A percentile compares a stretch with the other conserved stretches of the same genome.
Evolutionary conservation across 2,329 filamentous ascomycete genomes (phyloP).

Genomic region (Trichoderma citrinoviride): DNA sequence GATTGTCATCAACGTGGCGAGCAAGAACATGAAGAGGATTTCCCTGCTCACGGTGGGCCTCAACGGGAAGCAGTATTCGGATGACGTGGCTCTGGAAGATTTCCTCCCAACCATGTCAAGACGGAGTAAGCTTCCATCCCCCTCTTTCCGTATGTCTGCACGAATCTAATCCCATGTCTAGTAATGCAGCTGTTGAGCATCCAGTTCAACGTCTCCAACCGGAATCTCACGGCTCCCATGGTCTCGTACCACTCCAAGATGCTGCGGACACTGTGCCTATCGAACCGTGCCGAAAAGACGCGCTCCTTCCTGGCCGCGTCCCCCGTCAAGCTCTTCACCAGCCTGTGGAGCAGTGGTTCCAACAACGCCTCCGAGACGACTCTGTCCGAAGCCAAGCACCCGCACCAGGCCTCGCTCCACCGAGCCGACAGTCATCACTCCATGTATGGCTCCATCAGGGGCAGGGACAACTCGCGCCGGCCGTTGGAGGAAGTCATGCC

Average conservation of each 20-base stretch:
- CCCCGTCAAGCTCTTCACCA: conserved; percentile 86
- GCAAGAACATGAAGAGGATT: conserved; percentile 50
- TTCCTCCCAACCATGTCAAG: conserved; percentile 73
- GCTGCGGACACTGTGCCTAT: conserved; percentile 65
- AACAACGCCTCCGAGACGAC: conserved; percentile 36
- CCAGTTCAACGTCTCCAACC: conserved; percentile 67
- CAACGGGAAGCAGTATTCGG: conserved; percentile 68
- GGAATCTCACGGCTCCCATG: conserved; percentile 62
- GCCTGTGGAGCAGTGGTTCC: conserved; percentile 65
- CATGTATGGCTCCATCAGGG: conserved; percentile 54
- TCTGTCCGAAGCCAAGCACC: conserved; percentile 38
- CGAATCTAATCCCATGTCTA: conserved; percentile 42
- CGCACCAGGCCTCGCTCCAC: conserved; percentile 43
- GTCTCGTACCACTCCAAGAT: conserved; percentile 77
- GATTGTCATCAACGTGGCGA: conserved; percentile 62
- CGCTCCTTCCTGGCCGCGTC: conserved; percentile 74
- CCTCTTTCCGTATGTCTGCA: background rate
- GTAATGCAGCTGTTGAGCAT: conserved; percentile 70
- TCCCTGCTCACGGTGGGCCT: conserved; percentile 58
- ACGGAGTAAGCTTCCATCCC: conserved; percentile 53
- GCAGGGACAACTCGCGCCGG: conserved; percentile 37
- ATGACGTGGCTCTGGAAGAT: conserved; percentile 70
- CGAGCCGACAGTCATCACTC: conserved; percentile 50
- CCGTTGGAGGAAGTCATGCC: conserved; percentile 50
- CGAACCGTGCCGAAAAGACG: conserved; percentile 61